Evolutionary conservation across 2,329 filamentous ascomycete genomes (phyloP).

Genomic region (Apiospora marii): DNA sequence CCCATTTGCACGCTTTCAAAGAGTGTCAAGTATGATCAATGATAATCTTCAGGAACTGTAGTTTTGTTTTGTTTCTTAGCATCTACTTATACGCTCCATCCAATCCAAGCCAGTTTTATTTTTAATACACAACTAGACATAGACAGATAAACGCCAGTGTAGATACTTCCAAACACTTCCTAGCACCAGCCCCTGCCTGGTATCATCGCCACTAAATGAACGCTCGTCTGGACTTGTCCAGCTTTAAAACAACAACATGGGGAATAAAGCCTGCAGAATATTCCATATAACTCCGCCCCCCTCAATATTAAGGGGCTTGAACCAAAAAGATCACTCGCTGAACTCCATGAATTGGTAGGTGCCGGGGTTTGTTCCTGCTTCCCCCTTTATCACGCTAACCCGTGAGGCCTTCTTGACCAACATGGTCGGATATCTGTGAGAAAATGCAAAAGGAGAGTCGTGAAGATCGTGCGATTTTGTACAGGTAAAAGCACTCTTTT

Average conservation of each 20-base stretch:
- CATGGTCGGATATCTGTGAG: conserved; percentile 30
- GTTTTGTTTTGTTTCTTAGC: background rate
- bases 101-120: background rate
- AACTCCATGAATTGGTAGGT: conserved; percentile 25
- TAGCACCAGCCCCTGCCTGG: background rate
- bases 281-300: conserved; percentile 21
- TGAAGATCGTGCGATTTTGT: conserved; percentile 29
- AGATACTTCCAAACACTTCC: conserved; percentile 5
- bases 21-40: background rate
- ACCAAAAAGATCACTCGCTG: conserved; percentile 24
- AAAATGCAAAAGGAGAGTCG: conserved; percentile 30
- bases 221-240: conserved; percentile 9
- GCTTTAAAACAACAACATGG: conserved; percentile 10
- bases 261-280: conserved; percentile 18
- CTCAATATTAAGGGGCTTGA: conserved; percentile 6
- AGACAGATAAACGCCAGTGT: background rate
- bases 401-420: conserved; percentile 18
- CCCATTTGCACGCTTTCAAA: background rate
- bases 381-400: conserved; percentile 23
- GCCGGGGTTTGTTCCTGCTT: conserved; percentile 16
- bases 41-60: background rate
- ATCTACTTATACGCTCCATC: background rate
- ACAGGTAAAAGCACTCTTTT: conserved; percentile 24
- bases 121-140: background rate
- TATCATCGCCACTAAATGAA: conserved; percentile 19